Base-by-base conservation (phyloP, 2,329 filamentous ascomycete genomes). In the Penicillium sp. region DNA sequence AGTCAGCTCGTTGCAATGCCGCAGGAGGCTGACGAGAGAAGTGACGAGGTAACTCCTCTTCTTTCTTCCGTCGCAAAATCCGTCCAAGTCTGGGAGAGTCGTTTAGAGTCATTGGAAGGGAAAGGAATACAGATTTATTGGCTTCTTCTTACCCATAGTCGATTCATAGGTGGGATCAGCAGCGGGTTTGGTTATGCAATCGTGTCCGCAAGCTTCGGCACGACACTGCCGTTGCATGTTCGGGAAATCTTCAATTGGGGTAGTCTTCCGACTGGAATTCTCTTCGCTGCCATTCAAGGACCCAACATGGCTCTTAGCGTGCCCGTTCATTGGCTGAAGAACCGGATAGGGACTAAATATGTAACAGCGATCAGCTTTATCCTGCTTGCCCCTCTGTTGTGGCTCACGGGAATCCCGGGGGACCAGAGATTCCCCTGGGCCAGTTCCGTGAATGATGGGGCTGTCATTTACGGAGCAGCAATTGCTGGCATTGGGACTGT, bases 271-370 rank as follows among this genome's bases (percentile, higher is more conserved):
- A 80, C 82, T 1, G 83, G 84, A 0, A 67, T 86, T 6, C 68
- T 85, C 14, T 85, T 87, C 60, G 73, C 85, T 2, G 74, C 79
- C 3, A 62, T 89, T 24, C 81, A 87, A 43, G 71, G 86, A 2
- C 87, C 87, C 0, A 56, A 55, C 2, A 79, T 81, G 7, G 83
- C 89, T 62, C 59, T 83, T 2, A 81, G 83, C 0, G 87, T 87
- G 0, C 40, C 85, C 0, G 79, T 85, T 1, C 86, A 83, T 11
- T 76, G 74, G 72, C 61, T 79, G 44, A 67, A 68, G 21, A 62
- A 68, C 46, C 55, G 55, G 9, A 51, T 64, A 19, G 69, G 67
- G 3, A 67, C 62, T 1, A 63, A 63, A 16, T 48, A 60, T 29
- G 60, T 67, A 5, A 64, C 60, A 16, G 61, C 63, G 9, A 40